A percentile compares a stretch with the other conserved stretches of the same genome.
These are phyloP conservation scores for Trypanosoma congolense DNA, from an alignment of 208 protist species.

Conservation along the genomic window DNA sequence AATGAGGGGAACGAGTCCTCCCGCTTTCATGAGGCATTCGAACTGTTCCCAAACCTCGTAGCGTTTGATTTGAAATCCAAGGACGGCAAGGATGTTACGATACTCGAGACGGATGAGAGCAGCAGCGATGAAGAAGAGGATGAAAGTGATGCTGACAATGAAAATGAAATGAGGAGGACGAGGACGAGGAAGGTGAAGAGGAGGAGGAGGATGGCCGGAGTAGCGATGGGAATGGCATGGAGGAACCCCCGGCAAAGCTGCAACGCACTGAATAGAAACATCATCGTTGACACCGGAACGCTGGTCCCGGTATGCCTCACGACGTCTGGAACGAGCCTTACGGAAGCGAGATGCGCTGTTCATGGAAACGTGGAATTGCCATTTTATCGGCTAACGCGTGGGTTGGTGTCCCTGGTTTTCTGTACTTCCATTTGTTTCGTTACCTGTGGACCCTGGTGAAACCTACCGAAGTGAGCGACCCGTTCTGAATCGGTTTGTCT, in stretches of 20 bases:
- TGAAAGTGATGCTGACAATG: constrained; percentile 19
- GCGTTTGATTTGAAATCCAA: constrained; percentile 46
- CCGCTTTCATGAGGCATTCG: constrained; percentile 44
- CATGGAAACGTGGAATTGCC: no score
- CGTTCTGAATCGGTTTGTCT: no score
- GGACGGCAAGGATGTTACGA: constrained; percentile 49
- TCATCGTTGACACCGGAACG: neutral
- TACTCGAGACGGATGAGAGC: constrained; percentile 35
- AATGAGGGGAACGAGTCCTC: constrained; percentile 48
- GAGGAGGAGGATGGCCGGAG: constrained; percentile 20
- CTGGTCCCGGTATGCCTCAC: neutral
- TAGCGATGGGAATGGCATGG: constrained; percentile 19
- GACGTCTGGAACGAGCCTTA: no score
- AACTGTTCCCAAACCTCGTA: constrained; percentile 40
- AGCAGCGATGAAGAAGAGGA: constrained; percentile 21
- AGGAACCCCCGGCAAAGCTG: constrained; percentile 26
- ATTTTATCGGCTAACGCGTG: no score
- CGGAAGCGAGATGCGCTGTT: no score
- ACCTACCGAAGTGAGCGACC: no score
- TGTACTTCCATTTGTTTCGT: no score
- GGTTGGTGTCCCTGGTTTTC: no score
- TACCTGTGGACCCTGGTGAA: no score
- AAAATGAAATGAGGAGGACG: neutral
- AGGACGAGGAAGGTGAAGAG: constrained; percentile 13
- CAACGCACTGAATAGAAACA: constrained; percentile 13